Percentiles rank a stretch among this genome's conserved stretches.
phyloP scores from a whole-genome alignment of 2,329 filamentous ascomycete species.

The Hypoxylon sp. region DNA sequence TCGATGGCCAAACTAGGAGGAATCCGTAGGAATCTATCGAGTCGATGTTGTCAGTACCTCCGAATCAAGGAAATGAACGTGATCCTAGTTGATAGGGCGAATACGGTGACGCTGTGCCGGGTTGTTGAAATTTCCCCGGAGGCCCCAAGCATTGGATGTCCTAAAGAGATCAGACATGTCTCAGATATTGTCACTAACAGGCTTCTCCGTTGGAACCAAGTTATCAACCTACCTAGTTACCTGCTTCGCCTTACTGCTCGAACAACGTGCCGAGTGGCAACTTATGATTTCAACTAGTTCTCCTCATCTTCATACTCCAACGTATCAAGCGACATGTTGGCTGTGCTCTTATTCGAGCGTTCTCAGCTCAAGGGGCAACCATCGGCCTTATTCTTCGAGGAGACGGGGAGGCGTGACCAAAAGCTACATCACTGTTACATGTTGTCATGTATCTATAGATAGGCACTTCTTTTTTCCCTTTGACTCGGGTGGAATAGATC shows the following conservation, averaged over 20 bases:
- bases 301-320: background rate
- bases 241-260: background rate
- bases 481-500: conserved; percentile 15
- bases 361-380: background rate
- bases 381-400: conserved; percentile 6
- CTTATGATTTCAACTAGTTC: background rate
- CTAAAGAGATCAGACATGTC: conserved; percentile 30
- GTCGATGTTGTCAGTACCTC: conserved; percentile 27
- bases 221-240: background rate
- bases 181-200: conserved; percentile 21
- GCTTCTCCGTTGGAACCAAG: conserved; percentile 6
- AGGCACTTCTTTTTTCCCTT: conserved; percentile 17
- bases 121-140: conserved; percentile 10
- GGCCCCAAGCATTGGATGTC: conserved; percentile 24
- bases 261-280: background rate
- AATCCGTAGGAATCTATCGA: conserved; percentile 36
- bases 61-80: conserved; percentile 28
- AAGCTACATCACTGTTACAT: conserved; percentile 30
- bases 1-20: conserved; percentile 27
- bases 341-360: background rate
- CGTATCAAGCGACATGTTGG: conserved; percentile 9
- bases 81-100: conserved; percentile 10
- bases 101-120: conserved; percentile 16
- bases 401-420: conserved; percentile 5
- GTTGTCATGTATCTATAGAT: conserved; percentile 7